Evolutionary conservation across 768 basidiomycete genomes (phyloP).

Genomic region (Mycena belliarum): DNA sequence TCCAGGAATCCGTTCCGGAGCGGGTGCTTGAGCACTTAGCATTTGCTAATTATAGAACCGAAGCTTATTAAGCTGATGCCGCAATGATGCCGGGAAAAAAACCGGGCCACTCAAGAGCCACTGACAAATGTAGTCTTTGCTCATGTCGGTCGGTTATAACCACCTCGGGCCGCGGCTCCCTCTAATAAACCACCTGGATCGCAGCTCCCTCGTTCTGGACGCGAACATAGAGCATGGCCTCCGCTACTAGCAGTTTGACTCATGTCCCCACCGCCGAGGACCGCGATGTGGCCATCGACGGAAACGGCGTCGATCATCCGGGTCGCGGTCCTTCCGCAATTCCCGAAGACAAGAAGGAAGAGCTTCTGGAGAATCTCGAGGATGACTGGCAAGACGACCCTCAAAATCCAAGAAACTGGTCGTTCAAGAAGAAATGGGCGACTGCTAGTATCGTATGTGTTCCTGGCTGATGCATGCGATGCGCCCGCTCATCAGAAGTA

Average conservation of each 20-base stretch:
- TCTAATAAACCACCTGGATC: too few species aligned
- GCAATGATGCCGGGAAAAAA: too few species aligned
- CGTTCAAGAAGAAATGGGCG: conserved; percentile 42
- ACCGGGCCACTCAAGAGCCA: too few species aligned
- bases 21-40: too few species aligned
- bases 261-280: conserved; percentile 8
- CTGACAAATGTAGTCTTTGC: too few species aligned
- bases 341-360: conserved; percentile 27
- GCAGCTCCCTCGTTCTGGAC: background rate
- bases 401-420: conserved; percentile 39
- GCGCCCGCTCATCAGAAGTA: background rate
- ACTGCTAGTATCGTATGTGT: conserved; percentile 38
- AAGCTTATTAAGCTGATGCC: too few species aligned
- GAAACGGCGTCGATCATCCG: conserved; percentile 1
- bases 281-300: background rate
- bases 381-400: conserved; percentile 31
- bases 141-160: too few species aligned
- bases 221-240: conserved; percentile 17
- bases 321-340: conserved; percentile 25
- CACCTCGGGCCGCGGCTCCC: background rate
- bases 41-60: too few species aligned
- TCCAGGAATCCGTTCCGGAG: too few species aligned
- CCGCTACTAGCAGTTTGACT: conserved; percentile 21
- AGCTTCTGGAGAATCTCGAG: conserved; percentile 23
- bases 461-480: background rate